Evolutionary conservation across 1,139 yeast genomes (phyloP), one percentile per base, ranked within the genome.

Genomic region (Pichia cactophila): DNA sequence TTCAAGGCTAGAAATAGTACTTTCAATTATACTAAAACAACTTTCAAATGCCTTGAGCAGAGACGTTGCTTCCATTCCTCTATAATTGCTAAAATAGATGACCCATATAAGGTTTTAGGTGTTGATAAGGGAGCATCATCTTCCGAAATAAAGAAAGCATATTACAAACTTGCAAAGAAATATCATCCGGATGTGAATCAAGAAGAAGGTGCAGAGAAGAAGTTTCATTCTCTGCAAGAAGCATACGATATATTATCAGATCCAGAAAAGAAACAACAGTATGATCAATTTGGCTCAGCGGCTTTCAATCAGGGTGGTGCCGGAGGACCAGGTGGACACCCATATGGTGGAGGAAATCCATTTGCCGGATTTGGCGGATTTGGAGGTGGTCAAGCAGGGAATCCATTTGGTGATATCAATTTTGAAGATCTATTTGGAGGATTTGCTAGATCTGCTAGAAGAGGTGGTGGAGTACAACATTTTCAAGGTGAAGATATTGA

Each of bases 171-270:
- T 56, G 98, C 97, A 26, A 94, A 94, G 67, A 81, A 92, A 66
- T 87, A 74, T 67, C 99, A 92, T 68, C 99, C 99, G 1, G 99
- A 92, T 70, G 87, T 92, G 47, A 92, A 92, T 68, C 92, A 92
- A 67, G 96, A 86, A 57, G 77, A 80, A 39, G 94, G 79, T 33
- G 95, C 97, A 0, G 96, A 90, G 59, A 80, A 81, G 61, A 81
- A 80, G 65, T 92, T 92, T 69, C 97, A 92, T 63, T 89, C 87
- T 61, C 79, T 92, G 58, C 97, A 92, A 65, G 94, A 87, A 56
- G 94, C 97, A 7, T 92, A 94, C 63, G 99, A 92, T 67, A 79
- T 92, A 45, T 73, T 94, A 63, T 82, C 89, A 46, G 96, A 92
- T 65, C 86, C 90, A 52, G 80, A 80, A 35, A 92, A 92, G 73